Conservation (phyloP, 2,329 filamentous ascomycete species). For the Claviceps purpurea region DNA sequence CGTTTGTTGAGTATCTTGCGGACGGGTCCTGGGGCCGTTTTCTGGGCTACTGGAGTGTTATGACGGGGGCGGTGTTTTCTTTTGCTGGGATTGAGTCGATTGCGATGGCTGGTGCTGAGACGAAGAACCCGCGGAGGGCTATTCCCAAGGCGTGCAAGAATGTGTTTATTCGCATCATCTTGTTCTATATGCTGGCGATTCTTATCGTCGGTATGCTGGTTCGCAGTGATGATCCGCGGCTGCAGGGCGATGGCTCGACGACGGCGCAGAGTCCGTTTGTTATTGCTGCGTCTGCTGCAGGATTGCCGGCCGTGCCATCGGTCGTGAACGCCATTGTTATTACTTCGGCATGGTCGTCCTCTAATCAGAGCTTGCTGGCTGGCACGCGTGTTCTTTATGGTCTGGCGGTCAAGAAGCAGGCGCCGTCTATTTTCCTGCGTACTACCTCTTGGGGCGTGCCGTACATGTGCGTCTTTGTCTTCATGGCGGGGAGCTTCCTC, state of each 20-base stretch:
- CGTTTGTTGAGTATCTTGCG: constrained; percentile 53
- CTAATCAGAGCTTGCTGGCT: constrained; percentile 49
- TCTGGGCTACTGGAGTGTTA: constrained; percentile 51
- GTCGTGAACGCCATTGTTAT: constrained; percentile 68
- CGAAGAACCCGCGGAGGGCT: constrained; percentile 38
- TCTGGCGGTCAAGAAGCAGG: constrained; percentile 52
- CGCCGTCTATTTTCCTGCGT: constrained; percentile 45
- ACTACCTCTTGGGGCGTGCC: constrained; percentile 51
- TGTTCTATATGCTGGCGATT: constrained; percentile 52
- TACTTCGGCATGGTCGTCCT: constrained; percentile 51
- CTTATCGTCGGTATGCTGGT: constrained; percentile 59
- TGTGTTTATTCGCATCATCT: constrained; percentile 42
- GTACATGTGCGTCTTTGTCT: constrained; percentile 43
- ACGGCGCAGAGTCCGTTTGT: constrained; percentile 48
- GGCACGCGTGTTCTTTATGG: constrained; percentile 58
- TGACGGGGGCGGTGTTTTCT: constrained; percentile 51
- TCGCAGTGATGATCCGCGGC: constrained; percentile 40
- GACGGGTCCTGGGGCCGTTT: constrained; percentile 47
- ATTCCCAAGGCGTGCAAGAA: constrained; percentile 43
- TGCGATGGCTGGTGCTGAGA: constrained; percentile 49
- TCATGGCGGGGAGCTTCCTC: constrained; percentile 39
- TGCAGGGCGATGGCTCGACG: constrained; percentile 30
- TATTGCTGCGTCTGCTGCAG: constrained; percentile 55
- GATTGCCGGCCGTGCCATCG: constrained; percentile 52
- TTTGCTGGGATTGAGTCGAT: constrained; percentile 53